A percentile compares a stretch with the other conserved stretches of the same genome.
Conservation (phyloP, 116 monocot species). For the Papilionanthe hybrid region DNA sequence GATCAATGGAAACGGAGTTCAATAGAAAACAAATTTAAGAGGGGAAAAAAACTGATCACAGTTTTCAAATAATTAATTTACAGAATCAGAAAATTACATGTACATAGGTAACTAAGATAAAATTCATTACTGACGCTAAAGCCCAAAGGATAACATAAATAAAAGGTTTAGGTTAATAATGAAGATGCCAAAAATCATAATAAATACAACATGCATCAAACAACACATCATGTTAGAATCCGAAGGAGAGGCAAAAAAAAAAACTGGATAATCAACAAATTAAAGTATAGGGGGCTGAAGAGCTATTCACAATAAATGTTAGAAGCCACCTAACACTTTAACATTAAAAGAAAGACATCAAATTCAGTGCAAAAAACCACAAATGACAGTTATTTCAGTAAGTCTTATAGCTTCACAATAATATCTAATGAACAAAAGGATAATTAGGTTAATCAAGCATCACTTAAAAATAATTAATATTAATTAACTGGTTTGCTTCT, state of each 20-base stretch:
- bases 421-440: no score
- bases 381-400: no score
- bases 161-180: not conserved
- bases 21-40: not conserved
- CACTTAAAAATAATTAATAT: no score
- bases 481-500: no score
- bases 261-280: not conserved
- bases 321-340: not conserved
- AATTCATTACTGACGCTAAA: not conserved
- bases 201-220: not conserved
- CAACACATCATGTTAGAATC: not conserved
- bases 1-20: not conserved
- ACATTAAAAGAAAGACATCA: no score
- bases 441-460: no score
- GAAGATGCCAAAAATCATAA: not conserved
- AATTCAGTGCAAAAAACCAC: no score
- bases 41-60: not conserved
- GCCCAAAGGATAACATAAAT: not conserved
- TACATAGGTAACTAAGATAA: not conserved
- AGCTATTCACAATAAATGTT: not conserved
- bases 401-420: no score
- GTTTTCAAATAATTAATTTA: not conserved
- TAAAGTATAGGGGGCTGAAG: not conserved
- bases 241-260: not conserved
- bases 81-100: conserved; percentile 3